Evolutionary conservation across 176 grass and related monocot genomes (phyloP).

Genomic region (Carex scoparia): DNA sequence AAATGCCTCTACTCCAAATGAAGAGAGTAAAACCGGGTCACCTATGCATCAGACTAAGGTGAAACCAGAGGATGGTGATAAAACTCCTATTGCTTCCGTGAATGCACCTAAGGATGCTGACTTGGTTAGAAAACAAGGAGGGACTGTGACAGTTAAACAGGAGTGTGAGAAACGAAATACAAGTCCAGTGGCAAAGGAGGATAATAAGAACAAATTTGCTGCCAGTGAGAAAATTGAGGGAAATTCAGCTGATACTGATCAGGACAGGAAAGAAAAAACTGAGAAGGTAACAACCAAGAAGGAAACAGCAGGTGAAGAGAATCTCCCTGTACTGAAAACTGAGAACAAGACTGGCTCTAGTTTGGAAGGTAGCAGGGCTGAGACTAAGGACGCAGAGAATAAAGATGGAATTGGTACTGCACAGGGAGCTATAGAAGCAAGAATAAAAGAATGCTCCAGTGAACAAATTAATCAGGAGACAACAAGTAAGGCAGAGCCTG

Average conservation of each 20-base stretch:
- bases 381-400: conserved; percentile 29
- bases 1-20: conserved; percentile 8
- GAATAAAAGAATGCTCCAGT: conserved; percentile 33
- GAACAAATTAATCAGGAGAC: conserved; percentile 37
- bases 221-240: conserved; percentile 36
- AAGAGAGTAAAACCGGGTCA: conserved; percentile 8
- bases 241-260: conserved; percentile 21
- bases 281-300: conserved; percentile 18
- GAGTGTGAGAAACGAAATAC: conserved; percentile 15
- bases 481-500: conserved; percentile 10
- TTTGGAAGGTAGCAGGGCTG: conserved; percentile 14
- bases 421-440: conserved; percentile 29
- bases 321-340: conserved; percentile 1
- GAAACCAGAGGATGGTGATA: conserved; percentile 30
- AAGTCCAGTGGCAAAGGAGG: conserved; percentile 33
- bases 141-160: neutral
- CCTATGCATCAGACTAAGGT: conserved; percentile 23
- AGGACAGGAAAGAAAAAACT: conserved; percentile 17
- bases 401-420: conserved; percentile 32
- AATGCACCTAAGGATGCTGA: conserved; percentile 34
- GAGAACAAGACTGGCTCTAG: conserved; percentile 15
- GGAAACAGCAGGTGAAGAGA: neutral
- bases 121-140: conserved; percentile 23
- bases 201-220: conserved; percentile 13
- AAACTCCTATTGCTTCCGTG: neutral